Conservation (phyloP, 805 yeast genomes). For the Candida germanica region DNA sequence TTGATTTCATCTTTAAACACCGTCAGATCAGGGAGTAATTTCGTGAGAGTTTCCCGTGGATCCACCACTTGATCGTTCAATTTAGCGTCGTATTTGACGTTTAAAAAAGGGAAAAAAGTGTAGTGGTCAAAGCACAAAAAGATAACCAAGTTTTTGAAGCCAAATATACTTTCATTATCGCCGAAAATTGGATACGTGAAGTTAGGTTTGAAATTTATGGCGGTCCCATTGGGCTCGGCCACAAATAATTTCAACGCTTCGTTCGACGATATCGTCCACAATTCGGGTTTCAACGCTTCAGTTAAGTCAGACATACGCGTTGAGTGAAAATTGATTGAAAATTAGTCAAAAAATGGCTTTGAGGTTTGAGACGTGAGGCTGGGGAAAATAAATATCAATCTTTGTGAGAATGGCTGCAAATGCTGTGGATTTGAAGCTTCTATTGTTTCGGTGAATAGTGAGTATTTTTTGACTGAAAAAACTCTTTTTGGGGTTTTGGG, state of each 20-base stretch:
- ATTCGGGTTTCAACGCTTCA: constrained; percentile 54
- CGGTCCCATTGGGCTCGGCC: constrained; percentile 57
- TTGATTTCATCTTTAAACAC: constrained; percentile 58
- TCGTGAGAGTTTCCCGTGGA: constrained; percentile 50
- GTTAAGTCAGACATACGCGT: constrained; percentile 12
- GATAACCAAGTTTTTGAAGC: constrained; percentile 69
- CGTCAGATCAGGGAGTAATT: constrained; percentile 60
- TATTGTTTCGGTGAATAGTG: too few relatives aligned
- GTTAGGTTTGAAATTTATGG: constrained; percentile 61
- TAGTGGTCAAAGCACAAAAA: constrained; percentile 67
- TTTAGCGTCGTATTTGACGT: constrained; percentile 53
- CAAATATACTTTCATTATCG: constrained; percentile 83
- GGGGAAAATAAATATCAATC: too few relatives aligned
- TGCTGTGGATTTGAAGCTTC: too few relatives aligned
- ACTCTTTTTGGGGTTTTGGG: too few relatives aligned
- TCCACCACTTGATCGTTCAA: constrained; percentile 58
- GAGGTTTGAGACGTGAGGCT: too few relatives aligned
- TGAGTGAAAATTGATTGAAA: constrained; percentile 1
- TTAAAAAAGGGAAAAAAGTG: constrained; percentile 71
- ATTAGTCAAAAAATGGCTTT: too few relatives aligned
- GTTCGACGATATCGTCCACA: constrained; percentile 75
- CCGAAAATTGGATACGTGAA: constrained; percentile 95
- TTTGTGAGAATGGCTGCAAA: too few relatives aligned
- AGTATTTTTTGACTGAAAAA: too few relatives aligned
- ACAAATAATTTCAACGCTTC: constrained; percentile 56